Evolutionary conservation across 106 monocot species (phyloP).

Genomic region (Gastrodia elata): DNA sequence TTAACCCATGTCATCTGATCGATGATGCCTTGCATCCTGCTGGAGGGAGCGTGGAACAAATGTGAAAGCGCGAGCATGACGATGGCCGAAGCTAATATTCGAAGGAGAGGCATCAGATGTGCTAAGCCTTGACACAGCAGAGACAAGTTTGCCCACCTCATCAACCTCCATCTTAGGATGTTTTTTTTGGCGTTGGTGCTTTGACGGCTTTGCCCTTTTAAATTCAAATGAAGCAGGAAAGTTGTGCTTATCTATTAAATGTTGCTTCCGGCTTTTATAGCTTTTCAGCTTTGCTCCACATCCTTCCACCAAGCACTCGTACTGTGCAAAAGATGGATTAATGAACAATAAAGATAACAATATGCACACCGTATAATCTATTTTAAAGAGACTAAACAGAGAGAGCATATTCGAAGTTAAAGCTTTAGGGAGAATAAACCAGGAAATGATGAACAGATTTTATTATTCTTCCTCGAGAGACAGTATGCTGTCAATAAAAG

Average conservation of each 20-base stretch:
- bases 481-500: too few relatives aligned
- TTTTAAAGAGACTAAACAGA: too few relatives aligned
- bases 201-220: slow-evolving; percentile 63
- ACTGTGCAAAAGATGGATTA: slow-evolving; percentile 49
- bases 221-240: slow-evolving; percentile 83
- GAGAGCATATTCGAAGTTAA: too few relatives aligned
- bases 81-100: slow-evolving; percentile 62
- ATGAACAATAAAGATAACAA: too few relatives aligned
- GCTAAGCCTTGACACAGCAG: slow-evolving; percentile 64
- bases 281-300: slow-evolving; percentile 86
- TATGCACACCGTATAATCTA: too few relatives aligned
- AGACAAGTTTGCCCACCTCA: slow-evolving; percentile 59
- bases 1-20: slow-evolving; percentile 14
- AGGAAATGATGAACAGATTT: too few relatives aligned
- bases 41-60: slow-evolving; percentile 63
- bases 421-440: too few relatives aligned
- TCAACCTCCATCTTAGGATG: slow-evolving; percentile 52
- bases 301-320: slow-evolving; percentile 89
- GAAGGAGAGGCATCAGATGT: slow-evolving; percentile 57
- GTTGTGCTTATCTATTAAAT: slow-evolving; percentile 82
- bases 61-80: slow-evolving; percentile 41
- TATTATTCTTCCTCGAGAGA: too few relatives aligned
- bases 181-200: slow-evolving; percentile 53
- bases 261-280: slow-evolving; percentile 72
- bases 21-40: slow-evolving; percentile 32